phyloP scores from a whole-genome alignment of 345 rosid species.

The Eucalyptus caleyi region DNA sequence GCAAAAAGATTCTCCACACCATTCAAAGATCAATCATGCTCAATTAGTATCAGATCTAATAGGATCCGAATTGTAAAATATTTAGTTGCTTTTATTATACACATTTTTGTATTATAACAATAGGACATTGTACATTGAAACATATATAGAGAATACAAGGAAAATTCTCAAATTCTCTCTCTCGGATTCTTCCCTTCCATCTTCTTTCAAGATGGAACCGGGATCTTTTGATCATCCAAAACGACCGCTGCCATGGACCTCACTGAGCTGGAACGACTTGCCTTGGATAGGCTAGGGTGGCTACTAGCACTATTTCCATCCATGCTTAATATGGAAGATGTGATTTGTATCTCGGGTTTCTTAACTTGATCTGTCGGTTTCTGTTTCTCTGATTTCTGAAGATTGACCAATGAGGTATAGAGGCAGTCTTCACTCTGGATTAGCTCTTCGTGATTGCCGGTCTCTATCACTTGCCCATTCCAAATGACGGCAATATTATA shows the following conservation, averaged over 20 bases:
- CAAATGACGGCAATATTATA: conserved; percentile 31
- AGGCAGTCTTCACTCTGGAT: conserved; percentile 23
- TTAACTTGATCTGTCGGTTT: neutral
- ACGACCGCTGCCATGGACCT: conserved; percentile 2
- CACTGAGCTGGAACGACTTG: conserved; percentile 41
- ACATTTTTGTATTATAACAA: too few relatives aligned
- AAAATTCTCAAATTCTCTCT: too few relatives aligned
- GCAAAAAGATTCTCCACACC: too few relatives aligned
- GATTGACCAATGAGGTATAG: conserved; percentile 35
- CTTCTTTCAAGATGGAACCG: conserved; percentile 17
- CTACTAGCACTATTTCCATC: conserved; percentile 17
- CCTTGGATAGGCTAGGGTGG: conserved; percentile 30
- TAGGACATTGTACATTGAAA: too few relatives aligned
- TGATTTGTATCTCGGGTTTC: neutral
- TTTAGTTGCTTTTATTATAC: too few relatives aligned
- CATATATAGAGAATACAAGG: too few relatives aligned
- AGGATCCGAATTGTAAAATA: too few relatives aligned
- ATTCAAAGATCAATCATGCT: too few relatives aligned
- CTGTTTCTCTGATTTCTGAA: conserved; percentile 28
- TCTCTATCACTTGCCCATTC: conserved; percentile 31
- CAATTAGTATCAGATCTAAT: too few relatives aligned
- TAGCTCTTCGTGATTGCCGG: conserved; percentile 45
- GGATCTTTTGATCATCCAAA: conserved; percentile 1
- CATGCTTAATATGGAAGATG: conserved; percentile 10
- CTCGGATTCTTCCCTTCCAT: too few relatives aligned